Conservation (phyloP, 116 monocot genomes). For the Cymodocea nodosa region DNA sequence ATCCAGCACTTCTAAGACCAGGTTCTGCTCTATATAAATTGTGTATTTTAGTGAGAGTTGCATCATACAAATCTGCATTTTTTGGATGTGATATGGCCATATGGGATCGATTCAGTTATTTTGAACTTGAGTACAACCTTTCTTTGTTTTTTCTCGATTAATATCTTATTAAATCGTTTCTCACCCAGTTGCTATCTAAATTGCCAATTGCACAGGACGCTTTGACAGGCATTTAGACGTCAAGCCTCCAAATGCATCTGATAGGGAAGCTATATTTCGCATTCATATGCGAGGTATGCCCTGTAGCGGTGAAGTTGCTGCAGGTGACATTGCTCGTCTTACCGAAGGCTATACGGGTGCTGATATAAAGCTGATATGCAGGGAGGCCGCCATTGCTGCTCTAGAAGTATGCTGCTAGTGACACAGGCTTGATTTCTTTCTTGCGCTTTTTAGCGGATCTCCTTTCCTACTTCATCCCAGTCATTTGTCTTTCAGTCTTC, state of each 20-base stretch:
- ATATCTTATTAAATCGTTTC: background rate
- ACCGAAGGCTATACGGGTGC: constrained; percentile 90
- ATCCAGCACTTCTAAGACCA: constrained; percentile 82
- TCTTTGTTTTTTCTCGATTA: background rate
- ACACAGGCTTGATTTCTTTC: too few species aligned
- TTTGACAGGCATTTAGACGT: constrained; percentile 85
- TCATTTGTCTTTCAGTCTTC: background rate
- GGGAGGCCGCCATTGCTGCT: constrained; percentile 66
- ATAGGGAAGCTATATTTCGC: constrained; percentile 68
- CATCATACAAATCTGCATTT: background rate
- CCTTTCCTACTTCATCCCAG: background rate
- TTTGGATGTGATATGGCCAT: background rate
- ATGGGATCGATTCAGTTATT: background rate
- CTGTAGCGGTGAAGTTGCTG: constrained; percentile 38
- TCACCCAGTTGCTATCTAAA: background rate
- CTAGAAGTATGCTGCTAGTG: constrained; percentile 39
- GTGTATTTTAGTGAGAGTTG: background rate
- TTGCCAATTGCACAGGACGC: constrained; percentile 43
- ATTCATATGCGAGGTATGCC: constrained; percentile 60
- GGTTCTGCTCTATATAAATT: constrained; percentile 20
- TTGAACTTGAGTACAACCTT: background rate
- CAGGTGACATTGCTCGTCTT: constrained; percentile 48
- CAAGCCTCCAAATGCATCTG: constrained; percentile 64
- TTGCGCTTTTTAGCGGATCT: too few species aligned
- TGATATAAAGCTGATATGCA: constrained; percentile 75